Percentiles rank a stretch among this genome's conserved stretches.
Conservation (phyloP, 1,284 basidiomycete species). For the Cutaneotrichosporon cyanovorans region DNA sequence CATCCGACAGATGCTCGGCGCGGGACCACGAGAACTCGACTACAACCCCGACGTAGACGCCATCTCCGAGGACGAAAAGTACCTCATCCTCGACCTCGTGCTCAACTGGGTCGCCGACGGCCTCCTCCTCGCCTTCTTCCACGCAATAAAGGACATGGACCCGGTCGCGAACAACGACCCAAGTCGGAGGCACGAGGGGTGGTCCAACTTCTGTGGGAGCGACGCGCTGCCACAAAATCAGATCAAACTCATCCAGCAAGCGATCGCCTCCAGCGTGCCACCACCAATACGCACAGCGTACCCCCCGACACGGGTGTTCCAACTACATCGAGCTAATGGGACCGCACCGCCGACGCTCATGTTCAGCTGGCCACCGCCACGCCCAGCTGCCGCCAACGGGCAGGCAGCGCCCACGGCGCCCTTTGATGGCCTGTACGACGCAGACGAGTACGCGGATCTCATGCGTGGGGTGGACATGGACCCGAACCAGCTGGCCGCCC, state of each 20-base stretch:
- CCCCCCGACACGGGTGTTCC: constrained; percentile 43
- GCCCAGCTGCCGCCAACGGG: constrained; percentile 17
- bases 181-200: constrained; percentile 62
- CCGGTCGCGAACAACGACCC: constrained; percentile 68
- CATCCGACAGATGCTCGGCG: constrained; percentile 48
- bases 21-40: constrained; percentile 39
- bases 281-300: constrained; percentile 23
- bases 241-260: constrained; percentile 30
- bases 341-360: constrained; percentile 49
- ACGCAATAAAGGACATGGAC: constrained; percentile 59
- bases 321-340: constrained; percentile 31
- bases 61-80: constrained; percentile 66
- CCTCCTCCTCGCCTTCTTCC: constrained; percentile 88
- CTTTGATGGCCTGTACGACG: constrained; percentile 57
- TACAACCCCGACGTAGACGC: constrained; percentile 54
- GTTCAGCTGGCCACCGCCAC: constrained; percentile 73
- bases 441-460: constrained; percentile 73
- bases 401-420: constrained; percentile 5
- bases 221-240: constrained; percentile 41
- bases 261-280: constrained; percentile 22
- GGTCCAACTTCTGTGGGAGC: constrained; percentile 94
- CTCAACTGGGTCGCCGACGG: constrained; percentile 55
- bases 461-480: constrained; percentile 69
- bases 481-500: constrained; percentile 45
- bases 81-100: constrained; percentile 65